Conservation (phyloP, 2,329 filamentous ascomycete genomes). For the Diaporthe citriasiana region DNA sequence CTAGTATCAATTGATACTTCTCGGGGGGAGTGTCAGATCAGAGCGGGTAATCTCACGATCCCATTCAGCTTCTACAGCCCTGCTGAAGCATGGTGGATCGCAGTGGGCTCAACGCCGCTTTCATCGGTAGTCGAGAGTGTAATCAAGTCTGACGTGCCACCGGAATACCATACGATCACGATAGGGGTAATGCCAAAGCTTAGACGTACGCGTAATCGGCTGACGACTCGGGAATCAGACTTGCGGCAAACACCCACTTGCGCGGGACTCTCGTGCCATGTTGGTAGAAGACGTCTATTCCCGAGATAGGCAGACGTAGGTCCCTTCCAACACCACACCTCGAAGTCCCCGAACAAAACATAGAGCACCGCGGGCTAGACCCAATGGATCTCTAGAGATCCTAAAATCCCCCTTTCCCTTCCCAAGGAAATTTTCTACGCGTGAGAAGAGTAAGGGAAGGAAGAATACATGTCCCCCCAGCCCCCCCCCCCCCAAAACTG, state of each 20-base stretch:
- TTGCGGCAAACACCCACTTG: not conserved
- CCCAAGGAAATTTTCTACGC: no score
- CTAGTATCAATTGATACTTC: no score
- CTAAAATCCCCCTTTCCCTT: no score
- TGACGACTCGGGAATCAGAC: not conserved
- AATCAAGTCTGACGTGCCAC: not conserved
- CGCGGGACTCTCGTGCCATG: not conserved
- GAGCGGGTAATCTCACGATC: no score
- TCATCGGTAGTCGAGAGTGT: not conserved
- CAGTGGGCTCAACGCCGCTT: not conserved
- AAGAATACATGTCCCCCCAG: no score
- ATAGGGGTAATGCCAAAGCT: not conserved
- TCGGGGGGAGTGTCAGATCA: not conserved
- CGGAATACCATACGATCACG: not conserved
- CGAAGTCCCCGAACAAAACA: not conserved
- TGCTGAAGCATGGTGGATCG: not conserved
- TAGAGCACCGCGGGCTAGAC: not conserved
- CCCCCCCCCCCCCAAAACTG: no score
- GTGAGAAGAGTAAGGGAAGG: not conserved
- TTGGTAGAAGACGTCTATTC: not conserved
- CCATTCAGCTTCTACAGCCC: not conserved
- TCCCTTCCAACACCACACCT: not conserved
- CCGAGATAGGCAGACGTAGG: not conserved
- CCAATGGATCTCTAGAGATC: not conserved
- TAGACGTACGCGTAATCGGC: slow-evolving; percentile 1